Evolutionary conservation across 2,329 filamentous ascomycete species (phyloP), one percentile per base, ranked within the genome.

Genomic region (Xylariaceae sp.): DNA sequence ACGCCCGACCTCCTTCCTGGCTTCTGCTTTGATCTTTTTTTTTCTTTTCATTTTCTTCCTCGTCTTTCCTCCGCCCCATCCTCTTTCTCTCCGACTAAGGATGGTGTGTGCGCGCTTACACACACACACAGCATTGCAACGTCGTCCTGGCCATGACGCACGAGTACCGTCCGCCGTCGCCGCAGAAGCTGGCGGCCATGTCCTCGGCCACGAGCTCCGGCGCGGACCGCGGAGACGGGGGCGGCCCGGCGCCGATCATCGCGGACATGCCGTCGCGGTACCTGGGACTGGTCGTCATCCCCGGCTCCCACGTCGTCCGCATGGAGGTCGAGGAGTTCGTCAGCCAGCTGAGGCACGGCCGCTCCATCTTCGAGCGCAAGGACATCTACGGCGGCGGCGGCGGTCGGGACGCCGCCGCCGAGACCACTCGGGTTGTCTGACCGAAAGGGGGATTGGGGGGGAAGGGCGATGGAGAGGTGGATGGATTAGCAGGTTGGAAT

Each of bases 201-300:
- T 44, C 49, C 2, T 49, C 45, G n/a, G 51, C 52, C 11, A 49
- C 49, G 3, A 33, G 21, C 5, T 54, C 59, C 6, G 47, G 55
- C 9, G 61, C 64, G 3, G 21, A 23, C 21, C n/a, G n/a, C n/a
- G n/a, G n/a, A n/a, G n/a, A n/a, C n/a, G n/a, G n/a, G n/a, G n/a
- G n/a, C n/a, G n/a, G n/a, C n/a, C n/a, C n/a, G n/a, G 59, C 57
- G 15, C 66, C 60, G 11, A 53, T 82, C 36, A 74, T 71, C 42
- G 60, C 85, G 34, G 75, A 87, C 47, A 84, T 94, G 79, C 82
- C 77, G 17, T 88, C 83, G 46, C 77, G 92, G 34, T 94, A 87
- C 53, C 75, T 98, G 15, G 92, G 92, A 0, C 63, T 96, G 17
- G 79, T 98, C 3, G 89, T 95, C 16, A 77, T 98, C 4, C 92